These are phyloP conservation scores for Phlebiopsis flavidoalba DNA, from an alignment of 768 basidiomycete genomes.

Conservation along the genomic window DNA sequence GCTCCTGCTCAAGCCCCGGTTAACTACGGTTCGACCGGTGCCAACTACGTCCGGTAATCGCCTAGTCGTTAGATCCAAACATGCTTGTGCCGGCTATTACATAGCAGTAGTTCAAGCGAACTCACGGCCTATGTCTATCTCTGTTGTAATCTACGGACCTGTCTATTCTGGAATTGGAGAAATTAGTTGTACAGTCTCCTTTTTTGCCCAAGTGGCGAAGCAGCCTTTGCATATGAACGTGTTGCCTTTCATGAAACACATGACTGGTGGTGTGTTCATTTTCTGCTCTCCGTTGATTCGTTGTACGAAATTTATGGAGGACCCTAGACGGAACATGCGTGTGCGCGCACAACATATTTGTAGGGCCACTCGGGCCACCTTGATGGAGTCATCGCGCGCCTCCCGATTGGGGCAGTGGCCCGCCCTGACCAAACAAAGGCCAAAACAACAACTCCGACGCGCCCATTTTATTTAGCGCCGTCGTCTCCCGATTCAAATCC, in stretches of 20 bases:
- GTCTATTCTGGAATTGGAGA: background rate
- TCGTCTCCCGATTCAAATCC: no score
- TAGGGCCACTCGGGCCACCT: background rate
- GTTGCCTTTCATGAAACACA: no score
- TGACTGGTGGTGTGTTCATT: no score
- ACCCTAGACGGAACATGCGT: no score
- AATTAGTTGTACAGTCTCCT: background rate
- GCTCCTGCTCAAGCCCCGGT: conserved; percentile 15
- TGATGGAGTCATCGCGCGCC: background rate
- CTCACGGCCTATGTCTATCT: background rate
- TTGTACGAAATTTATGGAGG: no score
- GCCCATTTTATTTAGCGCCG: conserved; percentile 12
- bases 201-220: background rate
- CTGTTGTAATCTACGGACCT: background rate
- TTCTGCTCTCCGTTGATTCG: no score
- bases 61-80: background rate
- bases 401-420: conserved; percentile 5
- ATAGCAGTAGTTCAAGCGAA: background rate
- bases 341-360: background rate
- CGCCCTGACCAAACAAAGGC: background rate
- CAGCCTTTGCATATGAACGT: no score
- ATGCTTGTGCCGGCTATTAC: background rate
- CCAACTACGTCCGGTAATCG: conserved; percentile 18
- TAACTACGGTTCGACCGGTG: conserved; percentile 27
- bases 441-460: conserved; percentile 12